Base-by-base conservation (phyloP, 1,284 basidiomycete species). In the Puccinia novopanici region DNA sequence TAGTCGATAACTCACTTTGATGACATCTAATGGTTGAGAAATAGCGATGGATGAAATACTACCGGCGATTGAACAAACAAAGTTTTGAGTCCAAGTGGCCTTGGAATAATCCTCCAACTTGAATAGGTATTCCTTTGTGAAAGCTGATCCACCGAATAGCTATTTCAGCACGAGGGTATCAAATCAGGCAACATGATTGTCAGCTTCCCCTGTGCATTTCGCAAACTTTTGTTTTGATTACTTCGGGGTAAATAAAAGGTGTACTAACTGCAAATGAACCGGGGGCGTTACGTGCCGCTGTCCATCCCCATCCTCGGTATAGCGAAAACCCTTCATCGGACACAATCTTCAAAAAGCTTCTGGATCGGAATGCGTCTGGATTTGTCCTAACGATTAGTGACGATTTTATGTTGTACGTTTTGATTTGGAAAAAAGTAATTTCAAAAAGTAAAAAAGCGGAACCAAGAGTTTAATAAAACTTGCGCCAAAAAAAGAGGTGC, bases 231-330 rank as follows among this genome's bases (percentile, higher is more conserved):
- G n/a, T n/a, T n/a, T n/a, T 65, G n/a, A 19, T 76, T 15, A 54
- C 22, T 19, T 55, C 24, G 30, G 9, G 6, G 37, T 55, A 10
- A 24, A 13, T 4, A 55, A 6, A 22, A 68, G 22, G 37, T 50
- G 48, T 17, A 34, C 50, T 68, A n/a, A 77, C 75, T 77, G 96
- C 94, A 84, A 99, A 99, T 78, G 90, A 92, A 19, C 96, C 96
- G 2, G 96, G 96, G 1, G 96, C 96, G 85, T 99, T 99, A 80
- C 96, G 90, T 0, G 95, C 95, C 88, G 98, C 93, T 52, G 96
- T 99, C 96, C 96, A 98, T 78, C 95, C 96, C 93, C 95, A 98
- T 55, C 96, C 96, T 83, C 95, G 91, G 88, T 99, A 99, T 54
- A 99, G 90, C 22, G 61, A 19, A 76, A 89, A 84, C 81, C 95